phyloP scores from a whole-genome alignment of 139 green algal species.

The Chlamydomonas sp. region DNA sequence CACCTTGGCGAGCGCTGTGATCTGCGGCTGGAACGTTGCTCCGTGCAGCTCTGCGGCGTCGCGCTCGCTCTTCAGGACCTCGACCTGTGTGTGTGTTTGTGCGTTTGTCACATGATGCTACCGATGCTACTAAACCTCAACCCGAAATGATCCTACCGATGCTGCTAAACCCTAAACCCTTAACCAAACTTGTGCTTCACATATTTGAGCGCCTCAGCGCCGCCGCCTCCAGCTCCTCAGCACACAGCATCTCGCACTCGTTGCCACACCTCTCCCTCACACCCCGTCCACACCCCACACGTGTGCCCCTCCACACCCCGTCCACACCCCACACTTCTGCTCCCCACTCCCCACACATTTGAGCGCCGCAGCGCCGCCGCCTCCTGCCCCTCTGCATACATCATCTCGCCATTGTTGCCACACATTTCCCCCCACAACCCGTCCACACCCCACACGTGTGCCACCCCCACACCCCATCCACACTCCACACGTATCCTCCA shows the following conservation, averaged over 20 bases:
- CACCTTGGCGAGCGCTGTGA: constrained; percentile 43
- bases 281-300: neutral
- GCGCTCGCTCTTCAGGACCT: constrained; percentile 20
- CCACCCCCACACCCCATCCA: no score
- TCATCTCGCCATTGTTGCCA: constrained; percentile 68
- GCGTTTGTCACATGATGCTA: no score
- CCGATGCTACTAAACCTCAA: no score
- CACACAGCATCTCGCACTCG: constrained; percentile 74
- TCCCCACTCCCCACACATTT: neutral
- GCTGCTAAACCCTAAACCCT: no score
- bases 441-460: no score
- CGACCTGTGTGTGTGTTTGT: no score
- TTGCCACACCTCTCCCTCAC: constrained; percentile 37
- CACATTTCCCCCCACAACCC: constrained; percentile 19
- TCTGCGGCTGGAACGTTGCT: constrained; percentile 41
- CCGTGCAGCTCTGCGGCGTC: constrained; percentile 36
- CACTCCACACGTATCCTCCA: neutral
- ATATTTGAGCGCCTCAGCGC: no score
- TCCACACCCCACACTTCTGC: neutral
- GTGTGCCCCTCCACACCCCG: no score
- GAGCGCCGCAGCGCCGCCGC: no score
- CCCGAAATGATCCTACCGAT: no score
- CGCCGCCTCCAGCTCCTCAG: constrained; percentile 55
- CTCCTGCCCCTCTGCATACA: constrained; percentile 70
- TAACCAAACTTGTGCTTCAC: no score